Base-by-base conservation (phyloP, 106 monocot genomes). In the Platanthera guangdongensis region DNA sequence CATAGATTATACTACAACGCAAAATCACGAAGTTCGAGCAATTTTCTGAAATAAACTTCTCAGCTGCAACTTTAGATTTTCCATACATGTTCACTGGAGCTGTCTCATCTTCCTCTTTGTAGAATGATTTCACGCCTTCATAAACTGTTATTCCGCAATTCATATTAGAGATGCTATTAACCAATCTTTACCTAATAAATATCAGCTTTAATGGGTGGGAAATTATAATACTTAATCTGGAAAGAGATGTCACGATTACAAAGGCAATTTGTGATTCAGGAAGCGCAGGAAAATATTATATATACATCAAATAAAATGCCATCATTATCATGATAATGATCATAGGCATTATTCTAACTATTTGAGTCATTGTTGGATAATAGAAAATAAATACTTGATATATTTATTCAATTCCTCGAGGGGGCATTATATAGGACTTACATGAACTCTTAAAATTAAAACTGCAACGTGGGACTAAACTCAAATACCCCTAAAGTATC, bases 1-100 rank as follows among this genome's bases (percentile, higher is more conserved):
- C 96, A 81, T 91, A 93, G n/a, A 97, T 97, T 14, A 91, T 97
- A 78, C 96, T 97, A 78, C 96, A 93, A 62, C 96, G 77, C 77
- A 97, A 68, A 25, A 97, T 91, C 22, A 84, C 87, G 88, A 89
- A 97, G 69, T 93, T 97, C 73, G 89, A 71, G 59, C 65, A 89
- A 45, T 84, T 87, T 39, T 81, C 52, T 63, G 63, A 79, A 51
- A 97, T 88, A 81, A 86, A 86, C 45, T 91, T 21, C 84, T 94
- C 96, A 67, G 93, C 93, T 71, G 89, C 87, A 21, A 94, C 80
- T 90, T 97, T 97, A 60, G 96, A 91, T 79, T 87, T 94, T 30
- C 96, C 96, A 80, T 97, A 97, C 83, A 88, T 88, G 75, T 97
- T 97, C 32, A 97, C 91, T 75, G 96, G 96, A 75, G 79, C 45